These are phyloP conservation scores for Lanmaoa pseudosensibilis DNA, from an alignment of 768 basidiomycete genomes.

Conservation along the genomic window DNA sequence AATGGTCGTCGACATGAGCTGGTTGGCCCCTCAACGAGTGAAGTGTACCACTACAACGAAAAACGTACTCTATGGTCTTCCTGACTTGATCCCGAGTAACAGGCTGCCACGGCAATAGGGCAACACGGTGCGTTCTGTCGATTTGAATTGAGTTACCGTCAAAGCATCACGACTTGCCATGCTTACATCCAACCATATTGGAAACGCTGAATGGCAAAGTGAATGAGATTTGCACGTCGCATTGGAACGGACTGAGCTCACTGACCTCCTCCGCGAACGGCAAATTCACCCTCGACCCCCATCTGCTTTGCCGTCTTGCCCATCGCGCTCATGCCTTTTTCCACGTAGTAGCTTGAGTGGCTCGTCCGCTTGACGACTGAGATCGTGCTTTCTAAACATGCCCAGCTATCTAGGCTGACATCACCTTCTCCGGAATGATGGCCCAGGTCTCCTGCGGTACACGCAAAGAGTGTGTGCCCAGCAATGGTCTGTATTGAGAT, in stretches of 20 bases:
- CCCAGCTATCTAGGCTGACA: slow-evolving; percentile 81
- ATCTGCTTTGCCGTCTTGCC: slow-evolving; percentile 73
- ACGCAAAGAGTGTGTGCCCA: slow-evolving; percentile 77
- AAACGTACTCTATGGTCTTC: slow-evolving; percentile 74
- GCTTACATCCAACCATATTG: slow-evolving; percentile 77
- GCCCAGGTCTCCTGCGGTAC: slow-evolving; percentile 81
- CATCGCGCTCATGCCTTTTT: slow-evolving; percentile 84
- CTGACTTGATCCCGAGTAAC: slow-evolving; percentile 77
- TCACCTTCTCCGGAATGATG: slow-evolving; percentile 65
- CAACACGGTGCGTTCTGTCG: slow-evolving; percentile 77
- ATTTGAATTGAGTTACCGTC: slow-evolving; percentile 1
- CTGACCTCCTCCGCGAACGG: slow-evolving; percentile 77
- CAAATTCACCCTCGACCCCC: slow-evolving; percentile 63
- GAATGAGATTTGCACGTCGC: not conserved
- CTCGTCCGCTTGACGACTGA: slow-evolving; percentile 77
- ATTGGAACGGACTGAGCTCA: slow-evolving; percentile 9
- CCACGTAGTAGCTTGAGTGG: slow-evolving; percentile 83
- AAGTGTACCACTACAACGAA: not conserved
- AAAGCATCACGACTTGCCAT: not conserved
- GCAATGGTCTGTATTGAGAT: slow-evolving; percentile 78
- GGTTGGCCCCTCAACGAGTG: slow-evolving; percentile 7
- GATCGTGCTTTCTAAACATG: slow-evolving; percentile 75
- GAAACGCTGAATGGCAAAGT: slow-evolving; percentile 58
- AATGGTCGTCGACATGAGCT: slow-evolving; percentile 66
- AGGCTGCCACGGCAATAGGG: slow-evolving; percentile 75